phyloP scores from a whole-genome alignment of 768 basidiomycete genomes.

The Kwoniella bestiolae region DNA sequence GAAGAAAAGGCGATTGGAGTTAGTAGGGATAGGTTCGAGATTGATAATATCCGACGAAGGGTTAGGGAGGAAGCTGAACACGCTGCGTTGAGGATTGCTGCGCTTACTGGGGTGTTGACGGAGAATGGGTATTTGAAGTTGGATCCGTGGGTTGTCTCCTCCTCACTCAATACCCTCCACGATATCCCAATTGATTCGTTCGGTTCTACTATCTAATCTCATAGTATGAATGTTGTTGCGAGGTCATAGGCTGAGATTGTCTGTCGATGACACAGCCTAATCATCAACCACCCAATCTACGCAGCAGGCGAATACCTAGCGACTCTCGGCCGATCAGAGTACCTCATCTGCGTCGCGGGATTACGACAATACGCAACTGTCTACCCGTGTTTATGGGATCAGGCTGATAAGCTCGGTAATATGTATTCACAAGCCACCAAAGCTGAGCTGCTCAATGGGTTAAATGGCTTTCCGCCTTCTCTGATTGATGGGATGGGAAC shows the following conservation, averaged over 20 bases:
- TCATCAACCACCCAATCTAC: constrained; percentile 84
- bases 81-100: constrained; percentile 83
- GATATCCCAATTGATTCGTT: too few relatives aligned
- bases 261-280: constrained; percentile 63
- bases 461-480: not conserved
- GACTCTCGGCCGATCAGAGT: constrained; percentile 79
- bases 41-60: constrained; percentile 55
- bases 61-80: constrained; percentile 72
- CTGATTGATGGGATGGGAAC: not conserved
- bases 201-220: too few relatives aligned
- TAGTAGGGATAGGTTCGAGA: constrained; percentile 68
- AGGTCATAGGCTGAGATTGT: not conserved
- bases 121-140: constrained; percentile 77
- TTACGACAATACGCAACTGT: constrained; percentile 76
- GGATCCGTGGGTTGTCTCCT: constrained; percentile 47
- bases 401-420: constrained; percentile 67
- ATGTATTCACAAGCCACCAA: constrained; percentile 14
- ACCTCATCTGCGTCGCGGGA: constrained; percentile 78
- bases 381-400: constrained; percentile 76
- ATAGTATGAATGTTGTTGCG: too few relatives aligned
- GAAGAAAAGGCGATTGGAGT: constrained; percentile 66
- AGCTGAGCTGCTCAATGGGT: not conserved
- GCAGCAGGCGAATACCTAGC: constrained; percentile 83
- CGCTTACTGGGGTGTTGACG: constrained; percentile 82
- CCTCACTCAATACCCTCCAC: too few relatives aligned